Base-by-base conservation (phyloP, 148 eudicot species). In the Camellia granthamiana region DNA sequence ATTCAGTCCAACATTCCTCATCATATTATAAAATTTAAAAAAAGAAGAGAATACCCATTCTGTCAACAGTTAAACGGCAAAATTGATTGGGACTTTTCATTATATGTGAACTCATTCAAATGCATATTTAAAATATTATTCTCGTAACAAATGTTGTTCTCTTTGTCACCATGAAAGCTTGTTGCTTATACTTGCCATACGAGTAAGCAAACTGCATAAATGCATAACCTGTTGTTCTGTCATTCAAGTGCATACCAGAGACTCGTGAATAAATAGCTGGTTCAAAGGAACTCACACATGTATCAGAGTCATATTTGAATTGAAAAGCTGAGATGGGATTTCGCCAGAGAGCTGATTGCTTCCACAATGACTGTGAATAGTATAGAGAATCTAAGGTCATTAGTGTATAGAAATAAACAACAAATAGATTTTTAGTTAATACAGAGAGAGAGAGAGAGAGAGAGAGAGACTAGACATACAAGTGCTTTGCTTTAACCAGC, bases 261-360 rank as follows among this genome's bases (percentile, higher is more conserved):
- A 68, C 30, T 16, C 16, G 43, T 42, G 23, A 21, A 23, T 14
- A 42, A 60, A 47, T 6, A 14, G 52, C 15, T 3, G 79, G 15
- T 46, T 76, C 46, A 69, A 69, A 54, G 84, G 75, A 77, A 87
- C 97, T 88, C 90, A 95, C 99, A 92, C 49, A 86, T 93, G 99
- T 78, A 84, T 81, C 58, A 95, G 85, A 3, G 68, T 81, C 97
- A 95, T 83, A 23, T 89, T 84, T 49, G 93, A 91, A 77, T 80
- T 82, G 81, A 95, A 87, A 19, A 95, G 86, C 85, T 79, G 75
- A 12, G 91, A 14, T 9, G 95, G 97, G 83, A 95, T 82, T 66
- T 82, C 73, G 59, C 99, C 99, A 77, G 97, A 88, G 64, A 95
- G 88, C 82, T 87, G 87, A 77, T 95, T 95, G 51, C 77, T 89